Evolutionary conservation across 2,329 filamentous ascomycete species (phyloP).

Genomic region (Albophoma yamanashiensis): DNA sequence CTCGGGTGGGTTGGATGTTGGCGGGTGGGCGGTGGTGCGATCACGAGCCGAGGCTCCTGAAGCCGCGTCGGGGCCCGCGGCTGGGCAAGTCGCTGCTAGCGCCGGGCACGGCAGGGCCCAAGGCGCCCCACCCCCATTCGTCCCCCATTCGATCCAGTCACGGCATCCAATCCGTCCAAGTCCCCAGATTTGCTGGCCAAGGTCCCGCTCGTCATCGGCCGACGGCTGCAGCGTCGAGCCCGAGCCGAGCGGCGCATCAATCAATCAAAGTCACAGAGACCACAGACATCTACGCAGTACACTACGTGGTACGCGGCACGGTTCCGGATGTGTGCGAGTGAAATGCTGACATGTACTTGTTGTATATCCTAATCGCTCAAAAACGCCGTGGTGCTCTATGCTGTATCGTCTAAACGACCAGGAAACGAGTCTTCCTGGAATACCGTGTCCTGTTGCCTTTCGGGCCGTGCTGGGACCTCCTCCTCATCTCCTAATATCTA

Average conservation of each 20-base stretch:
- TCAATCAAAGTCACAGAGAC: no score
- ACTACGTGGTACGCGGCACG: no score
- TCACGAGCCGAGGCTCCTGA: not conserved
- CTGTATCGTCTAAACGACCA: not conserved
- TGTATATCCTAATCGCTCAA: not conserved
- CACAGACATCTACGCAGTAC: no score
- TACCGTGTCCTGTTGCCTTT: not conserved
- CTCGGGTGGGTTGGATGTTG: not conserved
- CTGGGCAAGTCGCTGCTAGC: not conserved
- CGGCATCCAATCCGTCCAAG: not conserved
- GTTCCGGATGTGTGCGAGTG: not conserved
- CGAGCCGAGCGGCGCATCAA: not conserved
- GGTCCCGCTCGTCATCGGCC: not conserved
- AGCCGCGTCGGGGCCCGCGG: not conserved
- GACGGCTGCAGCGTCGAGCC: not conserved
- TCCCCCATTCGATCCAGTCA: not conserved
- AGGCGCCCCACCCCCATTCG: not conserved
- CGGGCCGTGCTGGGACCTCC: not conserved
- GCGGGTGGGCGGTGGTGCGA: constrained; percentile 3
- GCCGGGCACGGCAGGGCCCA: not conserved
- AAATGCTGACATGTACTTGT: not conserved
- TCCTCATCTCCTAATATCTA: not conserved
- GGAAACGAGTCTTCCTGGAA: not conserved
- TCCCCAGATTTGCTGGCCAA: not conserved
- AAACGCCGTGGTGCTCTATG: not conserved